phyloP scores from a whole-genome alignment of 192 early-diverging fungal species.

The Gaertneriomyces semiglobifer region DNA sequence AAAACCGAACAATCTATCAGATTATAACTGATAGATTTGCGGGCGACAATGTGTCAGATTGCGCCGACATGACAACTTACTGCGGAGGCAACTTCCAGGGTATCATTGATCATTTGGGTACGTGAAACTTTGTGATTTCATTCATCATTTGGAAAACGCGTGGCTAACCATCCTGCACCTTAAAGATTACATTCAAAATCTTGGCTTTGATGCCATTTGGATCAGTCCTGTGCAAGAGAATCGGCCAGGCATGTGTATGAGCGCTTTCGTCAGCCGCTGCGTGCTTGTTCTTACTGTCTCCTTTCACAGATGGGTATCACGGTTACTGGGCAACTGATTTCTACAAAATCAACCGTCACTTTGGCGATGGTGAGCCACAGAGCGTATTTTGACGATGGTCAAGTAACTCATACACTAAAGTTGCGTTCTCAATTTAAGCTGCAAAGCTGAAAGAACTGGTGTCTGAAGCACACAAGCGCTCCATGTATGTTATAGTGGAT shows the following conservation, averaged over 20 bases:
- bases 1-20: conserved; percentile 42
- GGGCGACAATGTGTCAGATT: conserved; percentile 5
- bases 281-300: neutral
- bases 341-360: conserved; percentile 38
- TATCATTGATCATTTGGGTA: conserved; percentile 32
- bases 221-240: conserved; percentile 25
- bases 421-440: too few relatives aligned
- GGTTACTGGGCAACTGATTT: conserved; percentile 49
- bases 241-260: neutral
- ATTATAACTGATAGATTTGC: conserved; percentile 49
- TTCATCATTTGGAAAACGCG: too few relatives aligned
- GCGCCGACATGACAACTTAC: conserved; percentile 27
- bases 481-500: conserved; percentile 43
- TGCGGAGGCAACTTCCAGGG: conserved; percentile 50
- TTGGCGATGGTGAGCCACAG: conserved; percentile 34
- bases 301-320: conserved; percentile 32
- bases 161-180: too few relatives aligned
- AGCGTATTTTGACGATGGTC: too few relatives aligned
- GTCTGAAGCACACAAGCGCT: conserved; percentile 31
- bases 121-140: too few relatives aligned
- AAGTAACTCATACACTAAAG: too few relatives aligned
- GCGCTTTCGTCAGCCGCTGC: neutral
- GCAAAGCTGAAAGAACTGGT: conserved; percentile 36
- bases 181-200: conserved; percentile 41
- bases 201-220: conserved; percentile 52